Conservation (phyloP, 768 basidiomycete species). For the Dendrothele bispora region DNA sequence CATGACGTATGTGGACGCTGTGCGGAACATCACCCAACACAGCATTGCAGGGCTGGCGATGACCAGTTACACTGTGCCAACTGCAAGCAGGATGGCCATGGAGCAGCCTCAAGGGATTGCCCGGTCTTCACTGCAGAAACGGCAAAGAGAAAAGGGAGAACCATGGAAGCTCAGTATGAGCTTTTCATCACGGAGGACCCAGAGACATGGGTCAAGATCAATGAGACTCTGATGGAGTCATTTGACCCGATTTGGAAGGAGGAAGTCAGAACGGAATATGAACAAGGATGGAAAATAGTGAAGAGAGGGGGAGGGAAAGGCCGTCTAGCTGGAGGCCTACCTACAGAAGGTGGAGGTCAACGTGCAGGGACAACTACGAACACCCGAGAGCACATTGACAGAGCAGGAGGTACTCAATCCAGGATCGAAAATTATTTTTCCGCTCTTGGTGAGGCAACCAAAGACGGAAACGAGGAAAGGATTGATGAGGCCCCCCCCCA, state of each 20-base stretch:
- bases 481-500: too few species aligned
- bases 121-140: slow-evolving; percentile 15
- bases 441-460: too few species aligned
- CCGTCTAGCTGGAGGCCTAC: not conserved
- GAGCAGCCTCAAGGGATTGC: slow-evolving; percentile 24
- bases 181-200: slow-evolving; percentile 8
- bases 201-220: not conserved
- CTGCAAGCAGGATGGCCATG: slow-evolving; percentile 25
- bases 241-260: not conserved
- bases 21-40: slow-evolving; percentile 18
- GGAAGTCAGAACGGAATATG: not conserved
- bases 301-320: not conserved
- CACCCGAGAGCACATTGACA: not conserved
- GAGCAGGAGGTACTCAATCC: too few species aligned
- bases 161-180: slow-evolving; percentile 15
- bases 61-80: slow-evolving; percentile 19
- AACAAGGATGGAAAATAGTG: not conserved
- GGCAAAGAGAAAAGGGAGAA: slow-evolving; percentile 5
- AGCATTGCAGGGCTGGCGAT: slow-evolving; percentile 13
- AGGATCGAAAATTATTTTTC: too few species aligned
- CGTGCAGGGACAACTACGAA: too few species aligned
- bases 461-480: too few species aligned
- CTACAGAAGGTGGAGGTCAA: too few species aligned
- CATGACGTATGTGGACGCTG: slow-evolving; percentile 16
- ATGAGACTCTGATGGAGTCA: not conserved